Percentiles rank a stretch among this genome's conserved stretches.
phyloP scores from a whole-genome alignment of 176 grass and related monocot genomes.

The Rhynchospora breviuscula region DNA sequence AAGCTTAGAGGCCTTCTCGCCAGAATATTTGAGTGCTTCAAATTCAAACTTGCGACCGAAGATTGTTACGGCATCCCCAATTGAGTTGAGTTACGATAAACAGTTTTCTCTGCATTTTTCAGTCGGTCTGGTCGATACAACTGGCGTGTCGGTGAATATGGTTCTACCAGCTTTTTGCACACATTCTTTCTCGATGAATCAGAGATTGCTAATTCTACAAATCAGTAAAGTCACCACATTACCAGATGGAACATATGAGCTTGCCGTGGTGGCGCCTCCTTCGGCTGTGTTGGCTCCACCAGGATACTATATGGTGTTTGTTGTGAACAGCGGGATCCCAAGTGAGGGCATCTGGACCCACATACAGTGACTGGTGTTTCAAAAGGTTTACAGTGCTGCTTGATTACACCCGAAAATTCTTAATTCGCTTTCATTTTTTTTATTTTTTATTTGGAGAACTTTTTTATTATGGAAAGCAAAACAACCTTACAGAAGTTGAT shows the following conservation, averaged over 20 bases:
- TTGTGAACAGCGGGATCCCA: slow-evolving; percentile 58
- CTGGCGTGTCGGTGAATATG: slow-evolving; percentile 41
- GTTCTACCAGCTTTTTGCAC: slow-evolving; percentile 70
- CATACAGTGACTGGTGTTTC: slow-evolving; percentile 32
- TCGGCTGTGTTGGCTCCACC: slow-evolving; percentile 44
- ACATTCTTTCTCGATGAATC: slow-evolving; percentile 83
- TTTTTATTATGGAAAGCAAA: background rate
- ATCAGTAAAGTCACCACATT: background rate
- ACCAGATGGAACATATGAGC: slow-evolving; percentile 10
- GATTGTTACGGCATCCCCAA: slow-evolving; percentile 32
- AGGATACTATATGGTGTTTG: slow-evolving; percentile 82
- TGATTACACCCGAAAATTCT: background rate
- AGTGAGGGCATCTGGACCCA: slow-evolving; percentile 70
- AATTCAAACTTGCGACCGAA: slow-evolving; percentile 38
- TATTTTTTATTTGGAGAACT: background rate
- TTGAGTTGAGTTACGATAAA: slow-evolving; percentile 32
- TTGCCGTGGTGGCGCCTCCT: slow-evolving; percentile 37
- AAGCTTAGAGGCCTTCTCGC: slow-evolving; percentile 76
- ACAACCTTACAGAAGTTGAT: background rate
- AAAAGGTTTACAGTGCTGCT: background rate
- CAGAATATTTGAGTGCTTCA: slow-evolving; percentile 46
- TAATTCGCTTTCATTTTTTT: background rate
- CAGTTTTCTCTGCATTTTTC: slow-evolving; percentile 38
- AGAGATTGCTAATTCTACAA: slow-evolving; percentile 53
- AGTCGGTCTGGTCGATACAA: background rate